phyloP scores from a whole-genome alignment of 495 filamentous ascomycete genomes.

The Corynascus novoguineensis region DNA sequence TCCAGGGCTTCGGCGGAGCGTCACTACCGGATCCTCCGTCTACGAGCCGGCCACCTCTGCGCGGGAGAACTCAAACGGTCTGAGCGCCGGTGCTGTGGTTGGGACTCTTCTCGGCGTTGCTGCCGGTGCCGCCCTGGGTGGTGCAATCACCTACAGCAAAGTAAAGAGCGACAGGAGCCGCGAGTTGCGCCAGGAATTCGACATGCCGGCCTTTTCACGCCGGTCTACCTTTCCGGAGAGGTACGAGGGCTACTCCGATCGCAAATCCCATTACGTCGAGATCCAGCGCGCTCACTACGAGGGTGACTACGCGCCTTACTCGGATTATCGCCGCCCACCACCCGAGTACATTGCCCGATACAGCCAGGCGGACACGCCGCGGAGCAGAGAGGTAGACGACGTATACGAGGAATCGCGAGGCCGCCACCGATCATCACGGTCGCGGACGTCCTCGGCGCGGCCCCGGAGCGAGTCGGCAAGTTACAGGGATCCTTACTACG shows the following conservation, averaged over 20 bases:
- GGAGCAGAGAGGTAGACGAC: slow-evolving; percentile 41
- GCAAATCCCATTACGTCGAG: slow-evolving; percentile 33
- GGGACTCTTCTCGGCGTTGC: slow-evolving; percentile 64
- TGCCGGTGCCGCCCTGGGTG: slow-evolving; percentile 70
- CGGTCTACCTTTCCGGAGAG: slow-evolving; percentile 37
- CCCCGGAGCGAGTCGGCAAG: slow-evolving; percentile 33
- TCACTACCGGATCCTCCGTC: slow-evolving; percentile 32
- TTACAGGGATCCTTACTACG: slow-evolving; percentile 29
- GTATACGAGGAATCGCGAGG: slow-evolving; percentile 37
- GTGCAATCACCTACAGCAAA: slow-evolving; percentile 69
- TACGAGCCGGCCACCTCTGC: slow-evolving; percentile 30
- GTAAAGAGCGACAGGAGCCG: slow-evolving; percentile 50
- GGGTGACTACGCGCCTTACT: slow-evolving; percentile 26
- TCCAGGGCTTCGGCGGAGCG: slow-evolving; percentile 28
- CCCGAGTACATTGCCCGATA: slow-evolving; percentile 37
- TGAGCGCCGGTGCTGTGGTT: slow-evolving; percentile 39
- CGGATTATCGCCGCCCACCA: slow-evolving; percentile 27
- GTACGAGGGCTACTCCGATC: slow-evolving; percentile 32
- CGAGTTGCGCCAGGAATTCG: slow-evolving; percentile 36
- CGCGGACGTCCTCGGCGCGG: slow-evolving; percentile 23
- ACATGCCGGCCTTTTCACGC: slow-evolving; percentile 30
- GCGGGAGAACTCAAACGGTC: slow-evolving; percentile 33
- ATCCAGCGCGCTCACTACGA: slow-evolving; percentile 29
- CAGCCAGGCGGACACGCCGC: slow-evolving; percentile 27
- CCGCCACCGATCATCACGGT: slow-evolving; percentile 33